Base-by-base conservation (phyloP, 2,329 filamentous ascomycete genomes). In the Cladosporium phlei region DNA sequence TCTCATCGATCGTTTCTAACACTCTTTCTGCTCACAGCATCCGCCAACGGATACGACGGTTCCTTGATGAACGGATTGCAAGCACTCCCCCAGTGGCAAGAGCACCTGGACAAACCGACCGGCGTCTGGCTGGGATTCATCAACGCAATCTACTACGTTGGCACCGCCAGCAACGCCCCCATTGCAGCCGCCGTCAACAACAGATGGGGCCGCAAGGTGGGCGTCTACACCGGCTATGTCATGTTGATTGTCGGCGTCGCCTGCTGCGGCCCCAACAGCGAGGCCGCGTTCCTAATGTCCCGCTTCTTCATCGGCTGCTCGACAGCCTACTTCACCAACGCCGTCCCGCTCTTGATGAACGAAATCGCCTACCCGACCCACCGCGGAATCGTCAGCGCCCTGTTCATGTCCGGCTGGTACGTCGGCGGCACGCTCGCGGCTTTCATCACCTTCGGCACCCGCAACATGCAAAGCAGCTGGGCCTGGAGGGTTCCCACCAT, bases 401-500 rank as follows among this genome's bases (percentile, higher is more conserved):
- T 67, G 0, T 70, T 63, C 52, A 68, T 63, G 52, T 62, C 56
- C 19, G 61, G 62, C 2, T 68, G 59, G 56, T 68, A 67, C 37
- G 44, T 49, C 3, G 53, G 53, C 25, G 45, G 45, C 5, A 47
- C 45, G 11, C 27, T 47, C 22, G 45, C 45, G 21, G 45, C 45
- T 19, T 51, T 42, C 37, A 47, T 47, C 20, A 40, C 38, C n/a
- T 71, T 76, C 42, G 69, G 71, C 19, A 78, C 75, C 5, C 69
- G 68, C 22, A 55, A 59, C 10, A 71, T 74, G 43, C 22, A 22
- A 10, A 32, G 28, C 16, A 49, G 63, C 38, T 72, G 69, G 70
- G 63, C 66, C n/a, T 75, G 72, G 72, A 64, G 71, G 35, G 59
- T 72, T 2, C 72, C 72, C 0, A 72, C 70, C 7, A 53, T 74